A percentile compares a stretch with the other conserved stretches of the same genome.
Conservation (phyloP, 345 rosid genomes). For the Reutealis trisperma region DNA sequence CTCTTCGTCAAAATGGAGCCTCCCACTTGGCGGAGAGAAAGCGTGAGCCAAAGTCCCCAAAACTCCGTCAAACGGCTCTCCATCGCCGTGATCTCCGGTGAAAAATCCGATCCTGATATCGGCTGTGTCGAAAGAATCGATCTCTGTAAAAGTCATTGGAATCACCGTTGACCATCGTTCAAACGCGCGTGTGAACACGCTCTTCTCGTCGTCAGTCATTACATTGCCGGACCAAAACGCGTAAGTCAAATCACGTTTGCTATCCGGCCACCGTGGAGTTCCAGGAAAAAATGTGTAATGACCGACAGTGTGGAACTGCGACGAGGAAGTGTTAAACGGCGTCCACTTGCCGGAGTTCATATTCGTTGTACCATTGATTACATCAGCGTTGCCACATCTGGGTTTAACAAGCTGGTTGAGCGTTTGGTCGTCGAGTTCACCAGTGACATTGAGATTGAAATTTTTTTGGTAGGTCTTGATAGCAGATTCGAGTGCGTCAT, state of each 20-base stretch:
- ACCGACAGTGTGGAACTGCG: conserved; percentile 51
- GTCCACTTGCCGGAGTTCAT: conserved; percentile 68
- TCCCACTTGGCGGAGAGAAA: conserved; percentile 82
- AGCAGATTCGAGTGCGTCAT: conserved; percentile 58
- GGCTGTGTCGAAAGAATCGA: conserved; percentile 31
- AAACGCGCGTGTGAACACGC: conserved; percentile 73
- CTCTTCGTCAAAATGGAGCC: conserved; percentile 66
- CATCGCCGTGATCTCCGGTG: conserved; percentile 87
- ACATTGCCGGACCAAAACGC: conserved; percentile 52
- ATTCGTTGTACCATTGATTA: conserved; percentile 72
- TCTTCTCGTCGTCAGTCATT: conserved; percentile 48
- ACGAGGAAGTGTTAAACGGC: conserved; percentile 6
- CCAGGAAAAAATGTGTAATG: conserved; percentile 77
- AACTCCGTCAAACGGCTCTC: conserved; percentile 87
- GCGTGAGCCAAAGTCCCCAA: conserved; percentile 92
- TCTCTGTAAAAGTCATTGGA: conserved; percentile 58
- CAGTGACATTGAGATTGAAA: conserved; percentile 71
- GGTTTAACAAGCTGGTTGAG: conserved; percentile 62
- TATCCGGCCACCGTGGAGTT: conserved; percentile 63
- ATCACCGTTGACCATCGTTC: conserved; percentile 69
- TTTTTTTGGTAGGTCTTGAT: conserved; percentile 68
- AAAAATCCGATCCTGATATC: conserved; percentile 74
- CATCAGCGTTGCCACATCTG: conserved; percentile 85
- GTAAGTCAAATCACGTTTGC: conserved; percentile 56
- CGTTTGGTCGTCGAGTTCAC: conserved; percentile 66